phyloP scores from a whole-genome alignment of 495 filamentous ascomycete genomes.

The Pyrenula massariospora region DNA sequence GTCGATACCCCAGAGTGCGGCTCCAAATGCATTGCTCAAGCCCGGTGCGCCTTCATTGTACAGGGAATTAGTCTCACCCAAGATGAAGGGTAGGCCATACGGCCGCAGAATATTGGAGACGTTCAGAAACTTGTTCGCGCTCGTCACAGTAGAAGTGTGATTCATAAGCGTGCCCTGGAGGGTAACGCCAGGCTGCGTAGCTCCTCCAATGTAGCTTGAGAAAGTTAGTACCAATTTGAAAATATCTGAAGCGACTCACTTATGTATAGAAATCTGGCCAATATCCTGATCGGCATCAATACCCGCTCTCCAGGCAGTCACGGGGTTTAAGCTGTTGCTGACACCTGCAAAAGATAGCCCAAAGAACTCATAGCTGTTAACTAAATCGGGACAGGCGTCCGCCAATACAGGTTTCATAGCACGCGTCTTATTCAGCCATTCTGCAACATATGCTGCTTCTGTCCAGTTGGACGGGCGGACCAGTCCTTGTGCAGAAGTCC shows the following conservation, averaged over 20 bases:
- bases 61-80: conserved; percentile 56
- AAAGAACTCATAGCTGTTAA: conserved; percentile 34
- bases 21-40: conserved; percentile 58
- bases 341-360: conserved; percentile 52
- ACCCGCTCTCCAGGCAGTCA: conserved; percentile 38
- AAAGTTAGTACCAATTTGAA: conserved; percentile 5
- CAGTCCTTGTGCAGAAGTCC: conserved; percentile 37
- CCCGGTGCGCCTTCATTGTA: conserved; percentile 52
- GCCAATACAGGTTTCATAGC: conserved; percentile 35
- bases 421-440: conserved; percentile 47
- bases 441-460: conserved; percentile 43
- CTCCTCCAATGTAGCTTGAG: conserved; percentile 52
- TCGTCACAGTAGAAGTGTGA: conserved; percentile 42
- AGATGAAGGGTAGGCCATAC: conserved; percentile 40
- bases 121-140: conserved; percentile 32
- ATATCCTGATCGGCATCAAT: conserved; percentile 38
- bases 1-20: conserved; percentile 58
- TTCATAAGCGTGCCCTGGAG: conserved; percentile 56
- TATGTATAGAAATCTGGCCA: conserved; percentile 48
- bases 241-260: conserved; percentile 27
- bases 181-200: conserved; percentile 49
- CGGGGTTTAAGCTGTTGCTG: conserved; percentile 36
- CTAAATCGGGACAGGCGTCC: conserved; percentile 39
- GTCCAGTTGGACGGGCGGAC: conserved; percentile 42
- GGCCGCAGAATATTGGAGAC: conserved; percentile 27